Evolutionary conservation across 2,329 filamentous ascomycete genomes (phyloP).

Genomic region (Shiraia bambusicola): DNA sequence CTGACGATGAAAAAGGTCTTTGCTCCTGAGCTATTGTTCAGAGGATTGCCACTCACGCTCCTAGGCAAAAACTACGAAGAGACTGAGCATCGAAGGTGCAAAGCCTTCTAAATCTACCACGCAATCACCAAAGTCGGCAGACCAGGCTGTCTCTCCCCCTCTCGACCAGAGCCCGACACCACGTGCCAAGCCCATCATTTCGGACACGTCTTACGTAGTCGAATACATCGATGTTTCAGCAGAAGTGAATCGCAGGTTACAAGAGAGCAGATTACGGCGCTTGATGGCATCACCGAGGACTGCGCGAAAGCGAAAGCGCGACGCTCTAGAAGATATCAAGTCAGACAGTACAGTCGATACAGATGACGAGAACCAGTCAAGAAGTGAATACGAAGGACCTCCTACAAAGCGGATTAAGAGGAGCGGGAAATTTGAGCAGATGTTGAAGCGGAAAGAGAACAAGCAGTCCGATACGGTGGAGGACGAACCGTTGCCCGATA

Average conservation of each 20-base stretch:
- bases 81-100: conserved; percentile 32
- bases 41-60: conserved; percentile 7
- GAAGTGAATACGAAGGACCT: conserved; percentile 18
- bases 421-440: conserved; percentile 27
- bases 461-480: conserved; percentile 1
- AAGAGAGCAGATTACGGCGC: conserved; percentile 32
- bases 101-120: conserved; percentile 6
- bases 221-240: conserved; percentile 37
- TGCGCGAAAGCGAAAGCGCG: conserved; percentile 38
- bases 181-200: conserved; percentile 13
- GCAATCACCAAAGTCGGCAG: conserved; percentile 10
- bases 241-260: conserved; percentile 35
- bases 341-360: conserved; percentile 19
- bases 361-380: conserved; percentile 13
- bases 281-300: conserved; percentile 37
- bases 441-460: conserved; percentile 23
- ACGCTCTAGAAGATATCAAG: conserved; percentile 24
- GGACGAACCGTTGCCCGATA: conserved; percentile 10
- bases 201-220: conserved; percentile 22
- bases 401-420: conserved; percentile 29
- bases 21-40: neutral
- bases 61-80: conserved; percentile 23
- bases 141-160: conserved; percentile 17
- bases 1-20: conserved; percentile 27
- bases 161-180: conserved; percentile 17